Evolutionary conservation across 352 stramenopile species (phyloP).

Genomic region (Plasmopara halstedii): DNA sequence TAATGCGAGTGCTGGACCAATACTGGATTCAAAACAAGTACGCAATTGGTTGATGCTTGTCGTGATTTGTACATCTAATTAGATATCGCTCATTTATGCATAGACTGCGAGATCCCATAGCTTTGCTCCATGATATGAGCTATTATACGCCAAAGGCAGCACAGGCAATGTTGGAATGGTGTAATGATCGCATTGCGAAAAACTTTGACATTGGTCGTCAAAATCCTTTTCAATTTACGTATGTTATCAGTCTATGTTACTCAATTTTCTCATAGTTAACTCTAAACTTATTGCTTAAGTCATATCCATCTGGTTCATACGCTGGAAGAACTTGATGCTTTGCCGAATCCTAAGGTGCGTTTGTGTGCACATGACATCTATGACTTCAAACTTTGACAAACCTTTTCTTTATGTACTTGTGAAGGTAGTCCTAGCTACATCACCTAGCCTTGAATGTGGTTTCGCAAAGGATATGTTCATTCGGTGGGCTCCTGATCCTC

Average conservation of each 20-base stretch:
- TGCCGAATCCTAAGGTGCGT: slow-evolving; percentile 71
- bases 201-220: slow-evolving; percentile 85
- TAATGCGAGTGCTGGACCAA: slow-evolving; percentile 92
- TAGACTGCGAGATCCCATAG: slow-evolving; percentile 80
- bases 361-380: too few relatives aligned
- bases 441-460: slow-evolving; percentile 66
- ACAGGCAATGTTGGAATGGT: slow-evolving; percentile 87
- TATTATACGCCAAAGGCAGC: slow-evolving; percentile 85
- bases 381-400: too few relatives aligned
- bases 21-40: slow-evolving; percentile 95
- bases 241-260: slow-evolving; percentile 7
- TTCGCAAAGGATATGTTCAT: slow-evolving; percentile 84
- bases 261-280: background rate
- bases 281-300: slow-evolving; percentile 14
- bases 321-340: slow-evolving; percentile 79
- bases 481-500: slow-evolving; percentile 61
- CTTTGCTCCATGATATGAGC: slow-evolving; percentile 82
- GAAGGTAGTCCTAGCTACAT: slow-evolving; percentile 76
- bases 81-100: background rate
- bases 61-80: slow-evolving; percentile 1
- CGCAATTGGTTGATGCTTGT: slow-evolving; percentile 7
- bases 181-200: slow-evolving; percentile 84
- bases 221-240: slow-evolving; percentile 87
- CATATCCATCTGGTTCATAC: slow-evolving; percentile 84
- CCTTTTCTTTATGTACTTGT: too few relatives aligned